phyloP scores from a whole-genome alignment of 805 yeast genomes.

The Ogataea pignaliae region DNA sequence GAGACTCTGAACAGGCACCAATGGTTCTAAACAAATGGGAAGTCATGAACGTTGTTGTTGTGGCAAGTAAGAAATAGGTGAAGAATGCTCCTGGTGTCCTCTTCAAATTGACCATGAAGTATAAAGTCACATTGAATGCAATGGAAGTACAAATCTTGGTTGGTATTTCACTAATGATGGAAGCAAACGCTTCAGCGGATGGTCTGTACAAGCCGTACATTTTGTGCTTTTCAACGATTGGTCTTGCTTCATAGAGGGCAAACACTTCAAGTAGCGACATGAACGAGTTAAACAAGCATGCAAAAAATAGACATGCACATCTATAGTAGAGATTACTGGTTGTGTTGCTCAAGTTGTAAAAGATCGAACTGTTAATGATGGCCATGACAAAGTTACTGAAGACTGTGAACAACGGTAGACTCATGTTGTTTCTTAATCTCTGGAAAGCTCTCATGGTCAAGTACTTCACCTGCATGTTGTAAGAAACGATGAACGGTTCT shows the following conservation, averaged over 20 bases:
- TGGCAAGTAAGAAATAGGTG: constrained; percentile 42
- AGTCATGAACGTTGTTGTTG: constrained; percentile 45
- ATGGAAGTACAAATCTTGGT: constrained; percentile 41
- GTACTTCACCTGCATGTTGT: constrained; percentile 46
- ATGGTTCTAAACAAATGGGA: constrained; percentile 51
- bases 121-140: constrained; percentile 45
- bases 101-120: constrained; percentile 51
- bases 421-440: constrained; percentile 47
- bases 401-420: constrained; percentile 39
- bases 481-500: constrained; percentile 54
- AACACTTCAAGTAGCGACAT: constrained; percentile 56
- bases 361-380: constrained; percentile 52
- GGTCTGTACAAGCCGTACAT: constrained; percentile 55
- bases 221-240: constrained; percentile 56
- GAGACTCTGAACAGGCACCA: constrained; percentile 44
- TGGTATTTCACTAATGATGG: constrained; percentile 55
- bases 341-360: constrained; percentile 40
- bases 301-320: constrained; percentile 65
- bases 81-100: constrained; percentile 51
- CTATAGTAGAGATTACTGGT: constrained; percentile 51
- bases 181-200: constrained; percentile 56
- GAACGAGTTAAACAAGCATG: constrained; percentile 58
- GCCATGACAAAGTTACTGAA: constrained; percentile 50
- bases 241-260: constrained; percentile 49
- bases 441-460: constrained; percentile 42